Percentiles rank a stretch among this genome's conserved stretches.
Evolutionary conservation across 257 asterid genomes (phyloP).

Genomic region (Plantago elongata): DNA sequence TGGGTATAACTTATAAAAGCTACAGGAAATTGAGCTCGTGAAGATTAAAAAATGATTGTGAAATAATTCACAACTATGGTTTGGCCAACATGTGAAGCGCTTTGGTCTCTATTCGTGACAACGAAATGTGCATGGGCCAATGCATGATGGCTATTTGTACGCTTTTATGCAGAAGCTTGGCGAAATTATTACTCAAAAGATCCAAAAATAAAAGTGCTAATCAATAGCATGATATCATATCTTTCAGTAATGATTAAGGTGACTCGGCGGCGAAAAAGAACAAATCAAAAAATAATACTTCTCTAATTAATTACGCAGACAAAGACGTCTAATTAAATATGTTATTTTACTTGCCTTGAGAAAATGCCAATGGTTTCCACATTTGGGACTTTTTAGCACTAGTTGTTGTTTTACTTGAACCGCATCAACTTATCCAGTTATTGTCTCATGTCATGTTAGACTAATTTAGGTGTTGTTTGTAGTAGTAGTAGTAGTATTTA

Average conservation of each 20-base stretch:
- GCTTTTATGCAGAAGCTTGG: background rate
- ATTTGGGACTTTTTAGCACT: too few relatives aligned
- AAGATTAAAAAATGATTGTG: constrained; percentile 7
- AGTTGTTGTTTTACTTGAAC: background rate
- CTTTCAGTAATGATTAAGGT: background rate
- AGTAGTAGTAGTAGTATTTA: too few relatives aligned
- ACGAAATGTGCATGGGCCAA: constrained; percentile 21
- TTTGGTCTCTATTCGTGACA: constrained; percentile 23
- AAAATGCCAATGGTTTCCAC: too few relatives aligned
- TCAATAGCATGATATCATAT: background rate
- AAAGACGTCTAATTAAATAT: too few relatives aligned
- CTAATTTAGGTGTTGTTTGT: too few relatives aligned
- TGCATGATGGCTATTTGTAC: constrained; percentile 2
- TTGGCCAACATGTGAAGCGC: constrained; percentile 30
- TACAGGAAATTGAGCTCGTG: constrained; percentile 8
- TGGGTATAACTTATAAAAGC: background rate
- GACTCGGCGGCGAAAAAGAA: background rate
- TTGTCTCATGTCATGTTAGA: too few relatives aligned
- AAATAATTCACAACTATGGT: constrained; percentile 12
- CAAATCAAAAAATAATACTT: too few relatives aligned
- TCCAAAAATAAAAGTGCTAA: background rate
- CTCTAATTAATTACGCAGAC: too few relatives aligned
- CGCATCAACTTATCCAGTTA: background rate
- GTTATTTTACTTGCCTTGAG: background rate
- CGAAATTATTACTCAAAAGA: background rate